These are phyloP conservation scores for Podaxis sp. DNA, from an alignment of 768 basidiomycete species.

Conservation along the genomic window DNA sequence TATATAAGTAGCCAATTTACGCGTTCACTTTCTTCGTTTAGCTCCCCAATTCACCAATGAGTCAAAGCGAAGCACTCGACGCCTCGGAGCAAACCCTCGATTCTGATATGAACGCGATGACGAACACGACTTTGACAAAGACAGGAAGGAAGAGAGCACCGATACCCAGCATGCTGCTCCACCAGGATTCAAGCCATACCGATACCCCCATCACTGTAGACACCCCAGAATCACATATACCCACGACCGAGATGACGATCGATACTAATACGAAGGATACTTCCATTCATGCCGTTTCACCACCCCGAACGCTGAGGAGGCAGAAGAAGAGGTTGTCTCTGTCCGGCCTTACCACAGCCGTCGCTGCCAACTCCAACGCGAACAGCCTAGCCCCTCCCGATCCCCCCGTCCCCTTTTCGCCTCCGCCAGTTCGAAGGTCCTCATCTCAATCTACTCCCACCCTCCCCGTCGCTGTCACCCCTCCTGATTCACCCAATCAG, in stretches of 20 bases:
- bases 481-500: slow-evolving; percentile 1
- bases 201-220: neutral
- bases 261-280: neutral
- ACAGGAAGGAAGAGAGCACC: slow-evolving; percentile 3
- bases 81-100: neutral
- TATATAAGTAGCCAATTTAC: neutral
- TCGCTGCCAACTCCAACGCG: neutral
- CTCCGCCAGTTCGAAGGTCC: neutral
- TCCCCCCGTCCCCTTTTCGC: neutral
- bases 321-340: slow-evolving; percentile 15
- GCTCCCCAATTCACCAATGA: neutral
- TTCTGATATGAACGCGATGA: neutral
- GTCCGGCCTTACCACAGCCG: neutral
- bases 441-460: neutral
- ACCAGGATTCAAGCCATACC: neutral
- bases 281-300: neutral
- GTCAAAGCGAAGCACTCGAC: neutral
- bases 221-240: neutral
- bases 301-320: slow-evolving; percentile 5
- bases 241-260: neutral
- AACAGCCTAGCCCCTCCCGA: neutral
- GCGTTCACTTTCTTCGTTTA: neutral
- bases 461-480: neutral
- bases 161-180: slow-evolving; percentile 12
- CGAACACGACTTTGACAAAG: slow-evolving; percentile 8